Evolutionary conservation across 257 asterid genomes (phyloP), one percentile per base, ranked within the genome.

Genomic region (Plectranthus barbatus): DNA sequence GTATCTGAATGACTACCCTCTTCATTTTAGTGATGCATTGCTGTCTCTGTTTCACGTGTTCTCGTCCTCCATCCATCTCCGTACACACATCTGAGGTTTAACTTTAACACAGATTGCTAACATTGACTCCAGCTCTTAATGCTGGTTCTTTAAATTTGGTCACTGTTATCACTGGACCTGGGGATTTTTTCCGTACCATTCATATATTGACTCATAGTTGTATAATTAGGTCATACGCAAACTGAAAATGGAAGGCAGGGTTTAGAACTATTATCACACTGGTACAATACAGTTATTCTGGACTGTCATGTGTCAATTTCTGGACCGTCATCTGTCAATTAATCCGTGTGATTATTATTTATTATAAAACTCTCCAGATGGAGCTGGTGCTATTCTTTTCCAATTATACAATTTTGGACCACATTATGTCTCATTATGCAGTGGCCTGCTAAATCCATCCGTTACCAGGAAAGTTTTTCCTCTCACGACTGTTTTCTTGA

Each of bases 1-100:
- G 98, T 88, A 61, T 42, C 56, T 39, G 50, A 39, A 45, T 62
- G 9, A 37, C 55, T 63, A 5, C 50, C 54, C 31, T 68, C n/a
- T 26, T 36, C 51, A 23, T 51, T 50, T 15, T 40, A 2, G 6
- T 17, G 53, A 62, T 37, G 12, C 12, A 11, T 60, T 48, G 13
- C 36, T 17, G 37, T 56, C 23, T 15, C 6, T 36, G 13, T 70
- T 54, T 13, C 41, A 15, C 7, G 40, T 31, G 21, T 39, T 23
- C 19, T 17, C n/a, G 59, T 53, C 6, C 48, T 11, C 37, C 58
- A 7, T 56, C 14, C 2, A 4, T 63, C 34, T 60, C 26, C 26
- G 37, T 33, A 31, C 57, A 54, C 19, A 33, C 21, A 53, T 45
- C n/a, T 20, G 9, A 17, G 18, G 24, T 17, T 59, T n/a, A n/a